Conservation (phyloP, 208 protist species). For the Crithidia expoeki region DNA sequence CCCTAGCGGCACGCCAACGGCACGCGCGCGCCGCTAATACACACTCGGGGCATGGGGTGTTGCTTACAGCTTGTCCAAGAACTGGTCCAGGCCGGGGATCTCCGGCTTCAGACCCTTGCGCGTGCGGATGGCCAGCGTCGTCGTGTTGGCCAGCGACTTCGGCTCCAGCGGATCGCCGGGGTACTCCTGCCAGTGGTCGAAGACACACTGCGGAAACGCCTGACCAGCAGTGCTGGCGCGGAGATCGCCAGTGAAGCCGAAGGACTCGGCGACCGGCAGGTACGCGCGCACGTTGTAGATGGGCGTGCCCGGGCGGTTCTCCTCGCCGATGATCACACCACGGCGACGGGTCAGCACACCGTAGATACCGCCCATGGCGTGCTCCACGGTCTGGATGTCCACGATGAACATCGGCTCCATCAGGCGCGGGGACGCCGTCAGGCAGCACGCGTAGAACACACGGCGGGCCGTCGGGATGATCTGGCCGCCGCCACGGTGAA, state of each 20-base stretch:
- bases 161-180: constrained; percentile 84
- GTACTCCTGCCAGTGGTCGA: constrained; percentile 98
- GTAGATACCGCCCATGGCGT: constrained; percentile 97
- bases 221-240: constrained; percentile 95
- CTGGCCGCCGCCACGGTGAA: constrained; percentile 98
- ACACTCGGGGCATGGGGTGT: too few relatives aligned
- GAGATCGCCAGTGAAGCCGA: constrained; percentile 97
- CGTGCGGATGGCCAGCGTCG: constrained; percentile 89
- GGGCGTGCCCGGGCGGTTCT: constrained; percentile 95
- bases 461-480: constrained; percentile 97
- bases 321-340: constrained; percentile 96
- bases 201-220: constrained; percentile 97
- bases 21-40: too few relatives aligned
- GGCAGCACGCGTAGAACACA: constrained; percentile 94
- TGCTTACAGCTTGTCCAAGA: constrained; percentile 97
- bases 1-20: too few relatives aligned
- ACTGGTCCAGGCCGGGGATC: constrained; percentile 92
- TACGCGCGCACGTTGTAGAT: constrained; percentile 97
- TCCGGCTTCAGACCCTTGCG: constrained; percentile 97
- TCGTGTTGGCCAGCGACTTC: constrained; percentile 61
- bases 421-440: constrained; percentile 93
- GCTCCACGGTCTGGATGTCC: constrained; percentile 97
- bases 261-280: constrained; percentile 99
- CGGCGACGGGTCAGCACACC: constrained; percentile 94
- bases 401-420: constrained; percentile 98